phyloP scores from a whole-genome alignment of 257 asterid genomes.

The Plantago major region DNA sequence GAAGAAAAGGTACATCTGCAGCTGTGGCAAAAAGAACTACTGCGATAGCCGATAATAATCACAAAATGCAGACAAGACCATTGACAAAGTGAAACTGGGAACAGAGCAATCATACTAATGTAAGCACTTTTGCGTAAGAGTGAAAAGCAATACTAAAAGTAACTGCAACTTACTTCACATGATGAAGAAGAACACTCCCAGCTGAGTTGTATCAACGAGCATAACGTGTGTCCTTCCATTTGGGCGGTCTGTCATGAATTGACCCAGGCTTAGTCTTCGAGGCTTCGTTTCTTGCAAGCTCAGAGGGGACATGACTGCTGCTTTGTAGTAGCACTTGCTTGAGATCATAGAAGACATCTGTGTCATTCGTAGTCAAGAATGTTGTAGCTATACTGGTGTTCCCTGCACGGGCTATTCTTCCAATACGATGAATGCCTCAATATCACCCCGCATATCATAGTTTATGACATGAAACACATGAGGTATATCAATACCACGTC shows the following conservation, averaged over 20 bases:
- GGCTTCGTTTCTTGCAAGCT: constrained; percentile 50
- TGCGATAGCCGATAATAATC: too few species aligned
- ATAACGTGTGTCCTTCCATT: constrained; percentile 41
- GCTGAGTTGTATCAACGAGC: constrained; percentile 24
- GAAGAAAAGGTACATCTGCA: too few species aligned
- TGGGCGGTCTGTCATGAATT: constrained; percentile 44
- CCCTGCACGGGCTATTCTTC: constrained; percentile 71
- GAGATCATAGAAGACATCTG: constrained; percentile 56
- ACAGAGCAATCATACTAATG: too few species aligned
- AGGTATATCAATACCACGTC: constrained; percentile 69
- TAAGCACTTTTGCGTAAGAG: too few species aligned
- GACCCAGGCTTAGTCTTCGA: constrained; percentile 46
- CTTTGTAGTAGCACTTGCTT: constrained; percentile 58
- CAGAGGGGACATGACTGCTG: constrained; percentile 51
- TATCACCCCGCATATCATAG: constrained; percentile 52
- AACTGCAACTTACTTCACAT: too few species aligned
- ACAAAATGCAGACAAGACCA: too few species aligned
- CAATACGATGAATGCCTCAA: constrained; percentile 66
- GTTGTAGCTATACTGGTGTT: constrained; percentile 62
- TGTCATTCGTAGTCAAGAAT: constrained; percentile 55
- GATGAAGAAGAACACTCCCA: too few species aligned
- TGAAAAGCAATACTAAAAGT: too few species aligned
- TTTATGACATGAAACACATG: constrained; percentile 64
- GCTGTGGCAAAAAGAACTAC: too few species aligned
- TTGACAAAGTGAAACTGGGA: too few species aligned